Percentiles rank a stretch among this genome's conserved stretches.
Evolutionary conservation across 352 stramenopile species (phyloP).

Genomic region (Phytophthora rubi): DNA sequence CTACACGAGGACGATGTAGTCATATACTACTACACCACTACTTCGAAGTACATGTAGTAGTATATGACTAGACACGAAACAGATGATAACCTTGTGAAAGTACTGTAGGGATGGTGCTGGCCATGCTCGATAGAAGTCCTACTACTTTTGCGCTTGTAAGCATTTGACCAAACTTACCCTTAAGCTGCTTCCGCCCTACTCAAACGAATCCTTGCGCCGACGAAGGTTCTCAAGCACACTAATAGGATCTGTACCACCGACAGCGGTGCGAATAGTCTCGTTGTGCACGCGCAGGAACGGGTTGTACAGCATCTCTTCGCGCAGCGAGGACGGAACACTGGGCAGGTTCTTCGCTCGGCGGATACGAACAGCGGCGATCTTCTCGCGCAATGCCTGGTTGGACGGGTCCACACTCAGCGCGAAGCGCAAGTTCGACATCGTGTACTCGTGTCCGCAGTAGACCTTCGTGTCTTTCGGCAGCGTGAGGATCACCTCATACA

Average conservation of each 20-base stretch:
- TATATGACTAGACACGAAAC: not conserved
- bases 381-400: constrained; percentile 87
- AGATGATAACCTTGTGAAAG: constrained; percentile 9
- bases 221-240: constrained; percentile 85
- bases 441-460: constrained; percentile 94
- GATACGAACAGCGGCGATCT: constrained; percentile 85
- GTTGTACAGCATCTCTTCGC: constrained; percentile 90
- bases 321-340: constrained; percentile 91
- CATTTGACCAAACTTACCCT: not conserved
- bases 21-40: not conserved
- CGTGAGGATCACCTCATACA: constrained; percentile 89
- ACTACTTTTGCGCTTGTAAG: not conserved
- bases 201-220: constrained; percentile 77
- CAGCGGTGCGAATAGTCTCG: constrained; percentile 82
- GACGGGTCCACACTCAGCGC: constrained; percentile 93
- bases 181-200: constrained; percentile 32
- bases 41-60: not conserved
- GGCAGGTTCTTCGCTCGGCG: constrained; percentile 85
- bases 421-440: constrained; percentile 93
- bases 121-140: constrained; percentile 3
- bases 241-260: constrained; percentile 76
- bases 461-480: constrained; percentile 88
- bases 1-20: not conserved
- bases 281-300: constrained; percentile 87
- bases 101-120: constrained; percentile 6